Conservation (phyloP, 306 rosid genomes). For the Vicia sativa region DNA sequence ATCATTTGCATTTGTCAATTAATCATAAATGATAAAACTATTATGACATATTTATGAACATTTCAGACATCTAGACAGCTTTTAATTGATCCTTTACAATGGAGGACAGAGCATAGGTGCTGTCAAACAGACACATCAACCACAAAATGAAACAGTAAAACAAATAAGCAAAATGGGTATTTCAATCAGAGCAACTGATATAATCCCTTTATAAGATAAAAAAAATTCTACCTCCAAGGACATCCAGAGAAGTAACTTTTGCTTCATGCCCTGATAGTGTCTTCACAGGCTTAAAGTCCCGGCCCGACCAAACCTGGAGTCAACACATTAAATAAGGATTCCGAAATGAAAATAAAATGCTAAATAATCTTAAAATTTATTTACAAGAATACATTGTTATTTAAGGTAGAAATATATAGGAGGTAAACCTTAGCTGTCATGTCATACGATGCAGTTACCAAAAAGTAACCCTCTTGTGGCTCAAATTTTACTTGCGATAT, state of each 20-base stretch:
- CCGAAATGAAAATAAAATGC: conserved; percentile 28
- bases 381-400: conserved; percentile 26
- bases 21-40: conserved; percentile 22
- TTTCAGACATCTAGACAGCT: conserved; percentile 12
- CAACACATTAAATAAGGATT: conserved; percentile 36
- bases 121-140: conserved; percentile 23
- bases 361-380: conserved; percentile 5
- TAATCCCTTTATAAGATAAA: conserved; percentile 10
- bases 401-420: conserved; percentile 25
- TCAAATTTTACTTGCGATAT: conserved; percentile 92
- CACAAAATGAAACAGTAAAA: conserved; percentile 7
- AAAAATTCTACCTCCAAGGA: conserved; percentile 65
- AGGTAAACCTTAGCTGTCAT: conserved; percentile 85
- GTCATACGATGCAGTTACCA: conserved; percentile 90
- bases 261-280: conserved; percentile 94
- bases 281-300: conserved; percentile 92
- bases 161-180: conserved; percentile 7
- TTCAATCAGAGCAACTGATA: conserved; percentile 18
- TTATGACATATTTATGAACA: not conserved
- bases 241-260: conserved; percentile 81
- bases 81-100: conserved; percentile 22
- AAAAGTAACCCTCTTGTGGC: conserved; percentile 95
- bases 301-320: conserved; percentile 87
- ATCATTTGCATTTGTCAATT: conserved; percentile 3
- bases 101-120: conserved; percentile 11